Base-by-base conservation (phyloP, 768 basidiomycete species). In the Mycena crocata region DNA sequence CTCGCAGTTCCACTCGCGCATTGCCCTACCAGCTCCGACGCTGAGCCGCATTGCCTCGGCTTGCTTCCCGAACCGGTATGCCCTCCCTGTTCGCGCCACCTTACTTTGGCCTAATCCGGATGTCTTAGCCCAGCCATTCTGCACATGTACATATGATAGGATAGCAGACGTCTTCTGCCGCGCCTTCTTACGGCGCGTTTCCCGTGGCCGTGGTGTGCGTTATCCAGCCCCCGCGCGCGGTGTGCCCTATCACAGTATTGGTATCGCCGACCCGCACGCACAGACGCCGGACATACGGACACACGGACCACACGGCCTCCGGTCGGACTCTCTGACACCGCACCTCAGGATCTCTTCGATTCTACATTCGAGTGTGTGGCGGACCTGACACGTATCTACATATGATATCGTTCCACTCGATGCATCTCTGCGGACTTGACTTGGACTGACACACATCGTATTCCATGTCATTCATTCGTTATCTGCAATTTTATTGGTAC, bases 1-100 rank as follows among this genome's bases (percentile, higher is more conserved):
- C 66, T 26, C 66, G 66, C 28, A 62, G 59, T 34, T 62, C 60
- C 59, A 57, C 59, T 30, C 66, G 64, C 57, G 44, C 64, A 45
- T 30, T 48, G 42, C 57, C 64, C n/a, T 65, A 61, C 55, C 60
- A 62, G 42, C 55, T 50, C 48, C 66, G 66, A 23, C 45, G 66
- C 62, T 67, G 35, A 60, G 31, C 30, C 34, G 24, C n/a, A n/a
- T n/a, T 23, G 30, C 52, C n/a, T n/a, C n/a, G n/a, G n/a, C n/a
- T n/a, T 48, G 39, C 34, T 35, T 48, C 52, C 52, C 35, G 54
- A 64, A 49, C 39, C 48, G 56, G 62, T 64, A 64, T 17, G 62
- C 23, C 23, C 44, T 31, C 39, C 55, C 55, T 26, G n/a, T 57
- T 31, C 31, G 24, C 23, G 14, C 32, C 31, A 3, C 2, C 52